Percentiles rank a stretch among this genome's conserved stretches.
These are phyloP conservation scores for Exophiala calicioides DNA, from an alignment of 2,329 filamentous ascomycete genomes.

Conservation along the genomic window DNA sequence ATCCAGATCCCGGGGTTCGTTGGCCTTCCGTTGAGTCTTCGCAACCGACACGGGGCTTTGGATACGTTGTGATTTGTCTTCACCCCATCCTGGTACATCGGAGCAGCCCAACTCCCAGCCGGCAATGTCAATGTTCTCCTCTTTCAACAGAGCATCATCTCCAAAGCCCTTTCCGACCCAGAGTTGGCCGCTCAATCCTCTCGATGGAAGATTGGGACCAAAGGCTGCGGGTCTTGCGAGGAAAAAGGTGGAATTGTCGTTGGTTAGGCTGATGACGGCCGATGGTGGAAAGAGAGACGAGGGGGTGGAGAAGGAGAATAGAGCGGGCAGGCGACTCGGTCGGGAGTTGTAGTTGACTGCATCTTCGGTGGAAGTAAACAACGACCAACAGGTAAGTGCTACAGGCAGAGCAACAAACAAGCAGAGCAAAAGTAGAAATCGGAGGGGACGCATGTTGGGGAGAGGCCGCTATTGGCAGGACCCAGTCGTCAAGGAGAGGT, in stretches of 20 bases:
- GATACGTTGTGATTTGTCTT: slow-evolving; percentile 53
- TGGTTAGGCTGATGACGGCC: slow-evolving; percentile 91
- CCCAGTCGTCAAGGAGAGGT: slow-evolving; percentile 15
- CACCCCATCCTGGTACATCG: slow-evolving; percentile 86
- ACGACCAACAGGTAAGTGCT: slow-evolving; percentile 50
- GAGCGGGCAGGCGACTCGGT: slow-evolving; percentile 53
- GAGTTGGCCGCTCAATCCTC: slow-evolving; percentile 81
- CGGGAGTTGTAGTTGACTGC: slow-evolving; percentile 37
- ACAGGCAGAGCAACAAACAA: slow-evolving; percentile 52
- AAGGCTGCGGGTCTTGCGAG: slow-evolving; percentile 90
- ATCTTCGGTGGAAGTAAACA: slow-evolving; percentile 37
- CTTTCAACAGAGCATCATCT: slow-evolving; percentile 69
- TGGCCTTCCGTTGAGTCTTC: slow-evolving; percentile 8
- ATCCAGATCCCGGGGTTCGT: slow-evolving; percentile 14
- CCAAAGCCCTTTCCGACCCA: slow-evolving; percentile 94
- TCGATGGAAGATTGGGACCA: slow-evolving; percentile 72
- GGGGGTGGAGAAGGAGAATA: slow-evolving; percentile 72
- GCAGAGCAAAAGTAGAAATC: slow-evolving; percentile 47
- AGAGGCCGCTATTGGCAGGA: slow-evolving; percentile 10
- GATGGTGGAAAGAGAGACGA: slow-evolving; percentile 92
- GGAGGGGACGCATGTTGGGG: slow-evolving; percentile 48
- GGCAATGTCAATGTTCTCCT: slow-evolving; percentile 52
- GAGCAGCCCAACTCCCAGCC: slow-evolving; percentile 92
- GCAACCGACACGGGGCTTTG: slow-evolving; percentile 22
- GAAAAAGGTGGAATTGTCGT: slow-evolving; percentile 98